Conservation (phyloP, 768 basidiomycete species). For the Boletus speciosus region DNA sequence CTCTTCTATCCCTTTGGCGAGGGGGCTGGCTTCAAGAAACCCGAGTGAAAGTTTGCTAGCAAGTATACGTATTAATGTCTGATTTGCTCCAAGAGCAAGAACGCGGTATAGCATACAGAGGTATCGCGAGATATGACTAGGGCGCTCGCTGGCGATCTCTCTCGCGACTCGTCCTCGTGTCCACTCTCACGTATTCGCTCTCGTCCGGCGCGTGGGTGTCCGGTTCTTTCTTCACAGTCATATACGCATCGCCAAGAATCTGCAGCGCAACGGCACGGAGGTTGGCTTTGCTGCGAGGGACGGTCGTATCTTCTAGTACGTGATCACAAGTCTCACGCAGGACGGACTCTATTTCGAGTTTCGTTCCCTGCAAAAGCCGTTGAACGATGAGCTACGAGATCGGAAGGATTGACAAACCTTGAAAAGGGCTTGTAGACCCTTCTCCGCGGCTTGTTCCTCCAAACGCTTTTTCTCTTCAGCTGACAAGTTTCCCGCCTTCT, state of each 20-base stretch:
- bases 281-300: conserved; percentile 55
- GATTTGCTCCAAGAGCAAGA: conserved; percentile 1
- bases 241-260: conserved; percentile 79
- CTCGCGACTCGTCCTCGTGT: conserved; percentile 64
- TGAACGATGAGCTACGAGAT: background rate
- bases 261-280: conserved; percentile 80
- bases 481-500: conserved; percentile 74
- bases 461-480: conserved; percentile 78
- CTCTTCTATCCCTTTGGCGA: background rate
- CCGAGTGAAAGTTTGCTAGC: background rate
- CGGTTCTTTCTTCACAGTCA: conserved; percentile 63
- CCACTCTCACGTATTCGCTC: conserved; percentile 78
- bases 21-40: background rate
- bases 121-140: conserved; percentile 5
- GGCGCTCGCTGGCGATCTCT: conserved; percentile 31
- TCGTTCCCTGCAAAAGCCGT: conserved; percentile 59
- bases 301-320: conserved; percentile 56
- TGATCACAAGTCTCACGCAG: conserved; percentile 86
- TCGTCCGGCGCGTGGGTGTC: conserved; percentile 45
- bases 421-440: conserved; percentile 86
- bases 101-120: conserved; percentile 9
- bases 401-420: conserved; percentile 48
- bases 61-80: background rate
- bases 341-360: conserved; percentile 87
- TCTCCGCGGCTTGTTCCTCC: conserved; percentile 92